A percentile compares a stretch with the other conserved stretches of the same genome.
These are phyloP conservation scores for Termitomyces sp. DNA, from an alignment of 768 basidiomycete genomes.

Conservation along the genomic window DNA sequence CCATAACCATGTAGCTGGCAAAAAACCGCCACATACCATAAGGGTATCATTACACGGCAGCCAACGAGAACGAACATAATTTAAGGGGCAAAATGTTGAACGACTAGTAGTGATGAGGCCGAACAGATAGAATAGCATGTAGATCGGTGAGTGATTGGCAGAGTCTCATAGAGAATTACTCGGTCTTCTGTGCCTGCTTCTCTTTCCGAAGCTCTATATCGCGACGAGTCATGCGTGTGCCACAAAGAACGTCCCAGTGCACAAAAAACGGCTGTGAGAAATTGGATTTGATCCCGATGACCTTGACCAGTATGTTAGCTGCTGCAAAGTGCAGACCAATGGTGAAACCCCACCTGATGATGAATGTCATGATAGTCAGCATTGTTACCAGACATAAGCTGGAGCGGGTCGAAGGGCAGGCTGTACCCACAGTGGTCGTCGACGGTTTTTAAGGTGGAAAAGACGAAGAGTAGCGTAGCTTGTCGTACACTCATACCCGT, in stretches of 20 bases:
- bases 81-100: neutral
- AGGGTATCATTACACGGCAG: slow-evolving; percentile 8
- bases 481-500: slow-evolving; percentile 76
- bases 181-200: slow-evolving; percentile 26
- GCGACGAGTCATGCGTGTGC: slow-evolving; percentile 75
- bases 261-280: slow-evolving; percentile 95
- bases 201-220: slow-evolving; percentile 53
- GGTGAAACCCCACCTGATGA: slow-evolving; percentile 62
- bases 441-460: slow-evolving; percentile 89
- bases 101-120: neutral
- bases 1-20: neutral
- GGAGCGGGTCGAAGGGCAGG: slow-evolving; percentile 89
- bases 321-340: neutral
- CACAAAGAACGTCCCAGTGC: slow-evolving; percentile 86
- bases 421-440: slow-evolving; percentile 94
- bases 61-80: neutral
- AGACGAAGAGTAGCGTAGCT: slow-evolving; percentile 73
- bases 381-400: slow-evolving; percentile 81
- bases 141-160: neutral
- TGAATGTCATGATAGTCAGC: slow-evolving; percentile 98
- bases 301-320: slow-evolving; percentile 24
- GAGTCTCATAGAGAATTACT: slow-evolving; percentile 10
- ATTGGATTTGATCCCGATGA: slow-evolving; percentile 90
- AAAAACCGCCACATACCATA: neutral
- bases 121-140: neutral